phyloP scores from a whole-genome alignment of 257 asterid genomes.

The Scutellaria minor region DNA sequence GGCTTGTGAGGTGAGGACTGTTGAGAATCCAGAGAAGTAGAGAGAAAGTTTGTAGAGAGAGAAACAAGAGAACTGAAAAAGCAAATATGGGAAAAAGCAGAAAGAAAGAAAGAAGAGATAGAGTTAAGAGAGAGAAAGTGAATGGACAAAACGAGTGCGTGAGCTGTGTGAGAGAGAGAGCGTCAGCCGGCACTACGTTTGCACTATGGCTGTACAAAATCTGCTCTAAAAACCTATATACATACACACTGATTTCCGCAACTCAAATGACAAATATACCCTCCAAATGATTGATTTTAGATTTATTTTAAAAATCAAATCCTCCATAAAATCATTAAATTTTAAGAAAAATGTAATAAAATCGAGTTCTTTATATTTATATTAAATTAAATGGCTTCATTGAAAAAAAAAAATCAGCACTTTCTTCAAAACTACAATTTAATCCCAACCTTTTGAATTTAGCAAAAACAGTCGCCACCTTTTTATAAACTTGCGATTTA shows the following conservation, averaged over 20 bases:
- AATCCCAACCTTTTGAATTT: too few relatives aligned
- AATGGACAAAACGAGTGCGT: conserved; percentile 24
- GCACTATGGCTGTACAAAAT: conserved; percentile 23
- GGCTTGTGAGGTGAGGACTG: conserved; percentile 32
- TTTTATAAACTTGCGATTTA: too few relatives aligned
- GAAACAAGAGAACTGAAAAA: conserved; percentile 41
- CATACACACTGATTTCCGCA: conserved; percentile 20
- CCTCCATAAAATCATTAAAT: too few relatives aligned
- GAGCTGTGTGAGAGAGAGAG: conserved; percentile 38
- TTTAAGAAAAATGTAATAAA: too few relatives aligned
- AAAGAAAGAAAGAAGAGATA: conserved; percentile 22
- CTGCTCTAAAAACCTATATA: conserved; percentile 13
- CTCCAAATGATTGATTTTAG: background rate
- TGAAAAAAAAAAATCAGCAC: too few relatives aligned
- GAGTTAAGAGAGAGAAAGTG: conserved; percentile 31
- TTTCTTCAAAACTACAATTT: too few relatives aligned
- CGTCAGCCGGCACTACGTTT: conserved; percentile 39
- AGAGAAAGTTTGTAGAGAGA: conserved; percentile 25
- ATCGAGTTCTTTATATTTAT: too few relatives aligned
- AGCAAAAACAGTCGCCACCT: too few relatives aligned
- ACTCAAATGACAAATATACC: conserved; percentile 38
- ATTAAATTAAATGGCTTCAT: too few relatives aligned
- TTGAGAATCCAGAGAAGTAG: conserved; percentile 20
- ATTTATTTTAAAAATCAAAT: too few relatives aligned
- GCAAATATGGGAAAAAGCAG: conserved; percentile 28